Evolutionary conservation across 805 yeast species (phyloP), one percentile per base, ranked within the genome.

Genomic region (Candida endomychidarum): DNA sequence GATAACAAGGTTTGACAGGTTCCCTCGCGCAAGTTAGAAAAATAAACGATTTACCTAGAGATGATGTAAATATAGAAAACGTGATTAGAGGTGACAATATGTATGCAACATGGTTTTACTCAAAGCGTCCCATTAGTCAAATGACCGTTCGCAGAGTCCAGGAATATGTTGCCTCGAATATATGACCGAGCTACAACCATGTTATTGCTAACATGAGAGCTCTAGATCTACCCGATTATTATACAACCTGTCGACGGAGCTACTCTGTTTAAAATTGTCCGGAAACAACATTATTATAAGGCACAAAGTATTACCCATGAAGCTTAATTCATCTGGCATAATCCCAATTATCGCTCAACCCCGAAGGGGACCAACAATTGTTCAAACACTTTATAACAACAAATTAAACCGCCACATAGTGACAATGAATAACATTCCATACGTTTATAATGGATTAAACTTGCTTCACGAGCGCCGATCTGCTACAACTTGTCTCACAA

Each of bases 21-120:
- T n/a, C n/a, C n/a, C 23, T 18, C 33, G 33, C 33, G 29, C 29
- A 23, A 10, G 7, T 8, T 8, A 18, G 26, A 12, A 22, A 36
- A 22, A 32, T n/a, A n/a, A n/a, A n/a, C n/a, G n/a, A n/a, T n/a
- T n/a, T n/a, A n/a, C n/a, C n/a, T n/a, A n/a, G n/a, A n/a, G n/a
- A n/a, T n/a, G n/a, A n/a, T n/a, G n/a, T n/a, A n/a, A n/a, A n/a
- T n/a, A n/a, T n/a, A 16, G 24, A 8, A 20, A 8, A 22, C 14
- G 6, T 8, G 17, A 30, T 23, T 25, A 18, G 60, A 26, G 12
- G 22, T 6, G 22, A 20, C 26, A n/a, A 8, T 55, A 81, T 91
- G 97, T 91, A 63, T 72, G 95, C 97, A 81, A 88, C 95, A 91
- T 90, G 98, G 98, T 90, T 90, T 86, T 86, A 89, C 98, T 91